Base-by-base conservation (phyloP, 2,329 filamentous ascomycete species). In the Penicillium sp. region DNA sequence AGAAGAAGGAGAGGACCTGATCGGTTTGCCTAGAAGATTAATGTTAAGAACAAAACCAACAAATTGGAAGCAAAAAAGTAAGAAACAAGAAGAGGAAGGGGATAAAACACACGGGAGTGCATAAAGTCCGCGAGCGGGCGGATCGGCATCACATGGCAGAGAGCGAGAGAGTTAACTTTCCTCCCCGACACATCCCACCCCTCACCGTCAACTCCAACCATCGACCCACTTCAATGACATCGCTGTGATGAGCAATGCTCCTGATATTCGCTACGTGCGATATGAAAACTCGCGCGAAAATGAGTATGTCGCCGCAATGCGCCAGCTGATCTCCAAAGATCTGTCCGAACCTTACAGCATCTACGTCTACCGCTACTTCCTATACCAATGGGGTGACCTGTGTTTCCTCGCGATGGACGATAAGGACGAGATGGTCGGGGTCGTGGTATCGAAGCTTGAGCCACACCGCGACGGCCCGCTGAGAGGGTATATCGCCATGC, bases 291-390 rank as follows among this genome's bases (percentile, higher is more conserved):
- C 80, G 50, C 84, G 85, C 63, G 86, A 89, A 70, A 81, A 83
- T 52, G 77, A 80, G 56, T 87, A 94, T 72, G 86, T 99, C 42
- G 87, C 92, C 37, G 87, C 91, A 42, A 97, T 99, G 75, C 88
- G 93, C 55, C 88, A 93, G 57, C 80, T 99, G 71, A 99, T 99
- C 70, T 94, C 93, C 45, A 96, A 93, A 70, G 94, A 97, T 73
- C 83, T 99, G 50, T 97, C 93, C 67, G 94, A 99, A 75, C 94
- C 94, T 1, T 99, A 99, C 75, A 97, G 93, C 77, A 97, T 99
- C 73, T 99, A 99, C 79, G 94, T 99, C 58, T 99, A 97, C 76
- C 87, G 94, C 33, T 99, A 99, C 75, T 99, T 99, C 69, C 81
- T 99, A 19, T 96, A 95, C 72, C 92, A 97, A 83, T 99, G 94